Conservation (phyloP, 2,329 filamentous ascomycete genomes). For the Fonsecaea monophora region DNA sequence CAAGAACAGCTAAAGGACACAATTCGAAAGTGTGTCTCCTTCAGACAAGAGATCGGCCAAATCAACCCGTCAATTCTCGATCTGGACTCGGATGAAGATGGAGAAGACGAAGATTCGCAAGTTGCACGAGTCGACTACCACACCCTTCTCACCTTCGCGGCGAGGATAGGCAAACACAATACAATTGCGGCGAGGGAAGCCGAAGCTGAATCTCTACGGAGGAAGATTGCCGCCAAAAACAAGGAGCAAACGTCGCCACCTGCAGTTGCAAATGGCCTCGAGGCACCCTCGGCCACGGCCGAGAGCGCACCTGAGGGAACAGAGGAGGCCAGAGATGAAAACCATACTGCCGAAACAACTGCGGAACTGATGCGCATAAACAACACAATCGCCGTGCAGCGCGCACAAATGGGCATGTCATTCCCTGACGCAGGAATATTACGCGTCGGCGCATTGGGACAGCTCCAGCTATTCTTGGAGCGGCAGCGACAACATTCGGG, state of each 20-base stretch:
- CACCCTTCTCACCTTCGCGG: slow-evolving; percentile 53
- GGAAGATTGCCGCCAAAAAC: slow-evolving; percentile 33
- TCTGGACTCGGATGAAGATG: slow-evolving; percentile 37
- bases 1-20: slow-evolving; percentile 52
- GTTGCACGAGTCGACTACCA: slow-evolving; percentile 51
- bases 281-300: background rate
- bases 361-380: slow-evolving; percentile 42
- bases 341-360: slow-evolving; percentile 27
- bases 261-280: background rate
- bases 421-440: slow-evolving; percentile 55
- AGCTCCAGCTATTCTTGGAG: slow-evolving; percentile 51
- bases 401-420: slow-evolving; percentile 51
- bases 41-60: slow-evolving; percentile 51
- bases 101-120: slow-evolving; percentile 39
- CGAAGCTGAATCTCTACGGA: slow-evolving; percentile 41
- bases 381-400: slow-evolving; percentile 45
- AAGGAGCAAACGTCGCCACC: background rate
- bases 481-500: slow-evolving; percentile 58
- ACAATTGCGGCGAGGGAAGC: slow-evolving; percentile 53
- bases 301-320: slow-evolving; percentile 7
- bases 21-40: slow-evolving; percentile 48
- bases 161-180: slow-evolving; percentile 57
- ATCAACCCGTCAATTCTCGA: slow-evolving; percentile 43
- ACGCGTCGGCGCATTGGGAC: slow-evolving; percentile 54
- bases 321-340: slow-evolving; percentile 7